Base-by-base conservation (phyloP, 1,139 yeast species). In the Diutina sp. region DNA sequence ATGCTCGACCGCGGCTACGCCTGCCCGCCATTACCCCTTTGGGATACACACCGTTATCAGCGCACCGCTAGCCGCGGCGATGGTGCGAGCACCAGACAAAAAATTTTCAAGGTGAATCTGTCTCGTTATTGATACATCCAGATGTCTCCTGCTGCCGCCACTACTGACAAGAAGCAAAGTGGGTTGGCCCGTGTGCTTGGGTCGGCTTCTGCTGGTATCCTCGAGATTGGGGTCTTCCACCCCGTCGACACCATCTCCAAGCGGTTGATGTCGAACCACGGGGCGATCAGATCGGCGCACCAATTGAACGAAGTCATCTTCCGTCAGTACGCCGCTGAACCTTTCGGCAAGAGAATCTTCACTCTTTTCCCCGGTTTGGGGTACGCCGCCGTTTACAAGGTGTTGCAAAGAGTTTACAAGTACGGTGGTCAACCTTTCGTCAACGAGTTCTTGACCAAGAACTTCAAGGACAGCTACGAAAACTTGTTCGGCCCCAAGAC, bases 341-440 rank as follows among this genome's bases (percentile, higher is more conserved):
- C 93, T 4, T 65, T 90, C 11, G 83, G 84, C 45, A 78, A 82
- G 61, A 82, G 97, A 70, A 68, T 89, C 55, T 74, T 90, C 63
- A 87, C 98, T 14, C 79, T 93, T 63, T 93, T 93, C 77, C 99
- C 99, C 16, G 99, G 99, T 68, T 80, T 93, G 63, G 99, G 99
- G 30, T 93, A 95, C 67, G 99, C 99, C 62, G 99, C 99, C 55
- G 89, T 91, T 63, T 93, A 93, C 80, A 93, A 93, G 77, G 87
- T 93, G 65, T 79, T 93, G 66, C 99, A 93, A 75, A 85, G 99
- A 76, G 97, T 93, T 57, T 93, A 95, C 81, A 93, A 93, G 73
- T 93, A 95, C 71, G 98, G 99, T 68, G 99, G 99, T 56, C 99
- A 93, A 74, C 99, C 99, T 57, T 91, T 90, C 68, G 99, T 95